phyloP scores from a whole-genome alignment of 306 rosid genomes.

The Pterocarpus santalinus region DNA sequence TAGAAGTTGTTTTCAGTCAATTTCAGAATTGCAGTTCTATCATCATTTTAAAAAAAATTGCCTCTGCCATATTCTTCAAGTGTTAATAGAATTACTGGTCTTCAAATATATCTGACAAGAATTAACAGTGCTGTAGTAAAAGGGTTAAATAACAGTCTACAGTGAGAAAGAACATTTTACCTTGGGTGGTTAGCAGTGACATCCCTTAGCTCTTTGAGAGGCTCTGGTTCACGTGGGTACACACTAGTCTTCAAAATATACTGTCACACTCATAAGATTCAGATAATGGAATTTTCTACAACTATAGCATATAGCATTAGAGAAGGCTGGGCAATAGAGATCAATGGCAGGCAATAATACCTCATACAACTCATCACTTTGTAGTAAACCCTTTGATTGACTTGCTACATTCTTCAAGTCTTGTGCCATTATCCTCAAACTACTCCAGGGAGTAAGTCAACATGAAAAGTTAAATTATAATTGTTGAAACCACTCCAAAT shows the following conservation, averaged over 20 bases:
- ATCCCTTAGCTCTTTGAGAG: constrained; percentile 4
- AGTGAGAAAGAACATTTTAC: neutral
- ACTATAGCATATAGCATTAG: neutral
- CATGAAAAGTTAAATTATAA: too few relatives aligned
- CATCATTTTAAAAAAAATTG: neutral
- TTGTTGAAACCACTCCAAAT: neutral
- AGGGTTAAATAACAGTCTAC: neutral
- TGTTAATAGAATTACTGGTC: neutral
- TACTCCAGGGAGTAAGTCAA: neutral
- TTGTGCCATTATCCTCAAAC: constrained; percentile 4
- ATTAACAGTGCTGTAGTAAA: neutral
- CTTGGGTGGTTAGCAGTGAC: neutral
- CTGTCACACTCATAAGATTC: neutral
- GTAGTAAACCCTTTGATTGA: neutral
- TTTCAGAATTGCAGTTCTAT: neutral
- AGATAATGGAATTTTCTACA: neutral
- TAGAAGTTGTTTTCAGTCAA: neutral
- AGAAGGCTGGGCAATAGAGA: neutral
- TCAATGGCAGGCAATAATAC: neutral
- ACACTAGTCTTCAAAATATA: constrained; percentile 1
- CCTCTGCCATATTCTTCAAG: neutral
- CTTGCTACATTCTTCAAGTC: neutral
- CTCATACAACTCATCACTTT: neutral
- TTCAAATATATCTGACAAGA: neutral
- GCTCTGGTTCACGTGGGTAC: neutral